These are phyloP conservation scores for Eremothecium cymbalariae DNA, from an alignment of 1,139 yeast genomes.

Conservation along the genomic window DNA sequence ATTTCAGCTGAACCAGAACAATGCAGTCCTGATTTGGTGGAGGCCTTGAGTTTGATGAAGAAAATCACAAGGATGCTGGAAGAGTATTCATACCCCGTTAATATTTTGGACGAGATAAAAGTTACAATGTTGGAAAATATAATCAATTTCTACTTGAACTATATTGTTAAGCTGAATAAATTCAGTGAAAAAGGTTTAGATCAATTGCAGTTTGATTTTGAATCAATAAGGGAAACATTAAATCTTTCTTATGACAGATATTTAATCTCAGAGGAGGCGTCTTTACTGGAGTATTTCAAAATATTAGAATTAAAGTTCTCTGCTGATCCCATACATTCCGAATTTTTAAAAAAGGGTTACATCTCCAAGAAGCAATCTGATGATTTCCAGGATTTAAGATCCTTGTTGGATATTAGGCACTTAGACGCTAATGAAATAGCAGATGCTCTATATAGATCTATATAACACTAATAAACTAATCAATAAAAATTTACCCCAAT, in stretches of 20 bases:
- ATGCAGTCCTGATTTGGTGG: slow-evolving; percentile 24
- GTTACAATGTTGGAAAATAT: slow-evolving; percentile 41
- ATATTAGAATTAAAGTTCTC: slow-evolving; percentile 34
- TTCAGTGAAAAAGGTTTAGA: slow-evolving; percentile 49
- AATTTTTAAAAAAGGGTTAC: slow-evolving; percentile 30
- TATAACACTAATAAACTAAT: slow-evolving; percentile 10
- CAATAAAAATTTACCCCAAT: slow-evolving; percentile 4
- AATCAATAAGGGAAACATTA: slow-evolving; percentile 38
- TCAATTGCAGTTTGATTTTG: slow-evolving; percentile 50
- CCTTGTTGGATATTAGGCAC: slow-evolving; percentile 17
- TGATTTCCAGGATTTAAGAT: slow-evolving; percentile 25
- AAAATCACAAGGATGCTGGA: slow-evolving; percentile 29
- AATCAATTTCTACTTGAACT: slow-evolving; percentile 46
- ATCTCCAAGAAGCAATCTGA: slow-evolving; percentile 25
- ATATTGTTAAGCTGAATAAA: slow-evolving; percentile 54
- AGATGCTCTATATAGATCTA: slow-evolving; percentile 32
- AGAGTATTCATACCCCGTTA: slow-evolving; percentile 24
- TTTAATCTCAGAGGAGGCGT: slow-evolving; percentile 33
- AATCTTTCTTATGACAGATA: slow-evolving; percentile 30
- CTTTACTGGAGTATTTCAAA: slow-evolving; percentile 35
- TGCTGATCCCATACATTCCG: slow-evolving; percentile 33
- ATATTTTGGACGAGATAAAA: slow-evolving; percentile 28
- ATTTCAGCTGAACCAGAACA: slow-evolving; percentile 9
- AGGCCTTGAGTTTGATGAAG: slow-evolving; percentile 20
- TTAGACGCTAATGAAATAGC: slow-evolving; percentile 32